Evolutionary conservation across 768 basidiomycete genomes (phyloP).

Genomic region (Suillus lakei): DNA sequence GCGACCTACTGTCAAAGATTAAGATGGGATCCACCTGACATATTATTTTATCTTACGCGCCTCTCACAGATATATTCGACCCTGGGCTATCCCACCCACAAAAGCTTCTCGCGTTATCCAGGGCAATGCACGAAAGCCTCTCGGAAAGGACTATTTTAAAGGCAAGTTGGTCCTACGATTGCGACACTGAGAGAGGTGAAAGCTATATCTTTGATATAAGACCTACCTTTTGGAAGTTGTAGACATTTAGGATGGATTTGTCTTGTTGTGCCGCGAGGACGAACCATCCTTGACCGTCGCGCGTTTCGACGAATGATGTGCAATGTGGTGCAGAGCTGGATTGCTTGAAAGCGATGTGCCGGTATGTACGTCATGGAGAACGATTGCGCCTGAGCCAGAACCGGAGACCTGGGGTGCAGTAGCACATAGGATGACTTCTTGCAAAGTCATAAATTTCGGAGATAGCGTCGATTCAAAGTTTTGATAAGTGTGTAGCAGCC

Average conservation of each 20-base stretch:
- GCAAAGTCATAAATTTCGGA: constrained; percentile 54
- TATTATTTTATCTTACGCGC: constrained; percentile 47
- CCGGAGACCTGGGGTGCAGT: constrained; percentile 50
- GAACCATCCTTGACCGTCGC: constrained; percentile 78
- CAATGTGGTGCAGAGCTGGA: constrained; percentile 68
- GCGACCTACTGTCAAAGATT: constrained; percentile 60
- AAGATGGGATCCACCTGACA: neutral
- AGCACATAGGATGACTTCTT: constrained; percentile 71
- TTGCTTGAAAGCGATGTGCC: constrained; percentile 86
- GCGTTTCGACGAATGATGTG: constrained; percentile 70
- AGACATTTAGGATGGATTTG: constrained; percentile 88
- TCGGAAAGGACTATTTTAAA: constrained; percentile 89
- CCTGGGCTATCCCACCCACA: constrained; percentile 87
- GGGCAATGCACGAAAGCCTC: constrained; percentile 78
- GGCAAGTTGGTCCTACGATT: constrained; percentile 83
- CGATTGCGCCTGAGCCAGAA: constrained; percentile 59
- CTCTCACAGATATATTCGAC: constrained; percentile 97
- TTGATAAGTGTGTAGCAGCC: neutral
- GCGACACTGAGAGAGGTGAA: constrained; percentile 1
- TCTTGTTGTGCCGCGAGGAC: constrained; percentile 86
- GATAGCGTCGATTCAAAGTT: neutral
- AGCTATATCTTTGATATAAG: neutral
- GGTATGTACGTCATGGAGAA: constrained; percentile 83
- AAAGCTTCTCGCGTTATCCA: constrained; percentile 73
- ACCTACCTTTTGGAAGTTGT: constrained; percentile 90